Evolutionary conservation across 1,284 basidiomycete genomes (phyloP).

Genomic region (Rhizopogon parksii): DNA sequence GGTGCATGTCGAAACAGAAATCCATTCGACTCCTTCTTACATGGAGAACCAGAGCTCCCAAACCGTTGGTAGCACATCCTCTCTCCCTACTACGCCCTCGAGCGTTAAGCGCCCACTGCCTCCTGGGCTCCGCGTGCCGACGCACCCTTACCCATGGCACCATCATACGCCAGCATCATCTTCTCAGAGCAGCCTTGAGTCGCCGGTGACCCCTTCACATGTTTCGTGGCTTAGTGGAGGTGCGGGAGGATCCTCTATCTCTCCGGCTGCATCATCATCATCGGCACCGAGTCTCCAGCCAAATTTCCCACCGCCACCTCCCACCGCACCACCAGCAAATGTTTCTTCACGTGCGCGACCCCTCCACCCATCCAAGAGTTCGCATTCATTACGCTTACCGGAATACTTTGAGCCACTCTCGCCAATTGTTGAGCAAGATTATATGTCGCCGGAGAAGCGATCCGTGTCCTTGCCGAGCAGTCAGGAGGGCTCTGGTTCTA

Average conservation of each 20-base stretch:
- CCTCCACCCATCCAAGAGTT: conserved; percentile 26
- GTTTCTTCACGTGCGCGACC: conserved; percentile 13
- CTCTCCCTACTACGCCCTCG: conserved; percentile 15
- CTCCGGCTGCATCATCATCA: conserved; percentile 8
- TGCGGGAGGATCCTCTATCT: conserved; percentile 7
- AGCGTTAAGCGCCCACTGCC: conserved; percentile 21
- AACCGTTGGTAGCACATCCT: conserved; percentile 20
- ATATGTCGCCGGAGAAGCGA: conserved; percentile 40
- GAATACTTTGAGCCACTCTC: conserved; percentile 42
- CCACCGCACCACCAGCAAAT: conserved; percentile 25
- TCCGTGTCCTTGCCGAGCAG: conserved; percentile 29
- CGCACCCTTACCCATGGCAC: conserved; percentile 29
- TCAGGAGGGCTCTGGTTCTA: conserved; percentile 20
- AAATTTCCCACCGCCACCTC: conserved; percentile 22
- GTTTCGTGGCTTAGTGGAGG: conserved; percentile 32
- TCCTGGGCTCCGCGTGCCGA: conserved; percentile 27
- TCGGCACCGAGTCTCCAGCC: conserved; percentile 9
- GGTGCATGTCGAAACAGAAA: conserved; percentile 24
- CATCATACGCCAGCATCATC: conserved; percentile 25
- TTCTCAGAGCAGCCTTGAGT: conserved; percentile 29
- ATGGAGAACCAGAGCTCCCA: conserved; percentile 8
- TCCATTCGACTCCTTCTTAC: conserved; percentile 19
- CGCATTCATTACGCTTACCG: conserved; percentile 29
- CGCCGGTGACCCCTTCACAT: conserved; percentile 29
- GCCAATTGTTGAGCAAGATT: conserved; percentile 50